Evolutionary conservation across 306 rosid species (phyloP).

Genomic region (Begonia fuchsioides): DNA sequence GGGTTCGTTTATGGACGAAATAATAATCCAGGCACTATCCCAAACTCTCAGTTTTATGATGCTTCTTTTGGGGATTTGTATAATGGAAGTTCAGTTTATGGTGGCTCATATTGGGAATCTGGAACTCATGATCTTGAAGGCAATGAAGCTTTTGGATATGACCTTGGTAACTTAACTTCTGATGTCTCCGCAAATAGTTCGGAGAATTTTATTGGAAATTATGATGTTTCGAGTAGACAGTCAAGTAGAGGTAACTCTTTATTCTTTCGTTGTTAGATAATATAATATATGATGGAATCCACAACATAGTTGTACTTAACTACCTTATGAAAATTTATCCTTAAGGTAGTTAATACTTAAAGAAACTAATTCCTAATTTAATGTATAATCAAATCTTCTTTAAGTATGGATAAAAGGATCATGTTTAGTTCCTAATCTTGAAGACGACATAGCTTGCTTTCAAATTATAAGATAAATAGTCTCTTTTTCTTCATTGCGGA

Average conservation of each 20-base stretch:
- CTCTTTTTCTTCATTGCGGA: too few species aligned
- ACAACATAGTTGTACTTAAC: too few species aligned
- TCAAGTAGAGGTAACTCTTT: constrained; percentile 66
- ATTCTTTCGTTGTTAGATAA: constrained; percentile 9
- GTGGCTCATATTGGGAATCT: constrained; percentile 61
- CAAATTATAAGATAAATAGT: too few species aligned
- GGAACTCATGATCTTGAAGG: constrained; percentile 65
- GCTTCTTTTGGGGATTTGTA: constrained; percentile 64
- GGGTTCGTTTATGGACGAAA: constrained; percentile 74
- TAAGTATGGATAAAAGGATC: too few species aligned
- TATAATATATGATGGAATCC: background rate
- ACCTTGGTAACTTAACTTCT: constrained; percentile 49
- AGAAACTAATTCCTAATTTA: too few species aligned
- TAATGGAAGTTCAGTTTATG: constrained; percentile 43
- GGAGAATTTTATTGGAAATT: constrained; percentile 60
- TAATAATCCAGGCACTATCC: constrained; percentile 28
- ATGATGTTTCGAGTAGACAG: constrained; percentile 62
- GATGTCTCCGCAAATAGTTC: constrained; percentile 49
- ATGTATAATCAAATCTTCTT: too few species aligned
- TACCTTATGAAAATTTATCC: too few species aligned
- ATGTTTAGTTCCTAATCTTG: too few species aligned
- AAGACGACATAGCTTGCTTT: too few species aligned
- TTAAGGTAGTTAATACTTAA: too few species aligned
- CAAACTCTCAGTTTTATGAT: constrained; percentile 49
- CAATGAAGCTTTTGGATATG: constrained; percentile 59